phyloP scores from a whole-genome alignment of 768 basidiomycete species.

The Boletus reticuloceps region DNA sequence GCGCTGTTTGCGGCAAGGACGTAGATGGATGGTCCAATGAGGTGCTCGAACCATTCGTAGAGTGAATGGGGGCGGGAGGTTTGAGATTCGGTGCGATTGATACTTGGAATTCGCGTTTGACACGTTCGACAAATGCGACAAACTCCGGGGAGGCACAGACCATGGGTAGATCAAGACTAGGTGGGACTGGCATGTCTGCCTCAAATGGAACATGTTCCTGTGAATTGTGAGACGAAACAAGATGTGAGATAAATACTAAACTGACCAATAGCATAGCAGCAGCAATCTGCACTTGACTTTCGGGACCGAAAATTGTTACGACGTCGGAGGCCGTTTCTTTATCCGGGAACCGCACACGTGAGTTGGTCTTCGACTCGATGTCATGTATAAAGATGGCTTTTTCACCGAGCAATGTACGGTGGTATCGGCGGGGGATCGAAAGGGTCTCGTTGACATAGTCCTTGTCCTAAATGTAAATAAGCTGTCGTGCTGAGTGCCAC shows the following conservation, averaged over 20 bases:
- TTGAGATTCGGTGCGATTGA: conserved; percentile 83
- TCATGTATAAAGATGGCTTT: conserved; percentile 97
- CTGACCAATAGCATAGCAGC: conserved; percentile 91
- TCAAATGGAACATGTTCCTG: conserved; percentile 97
- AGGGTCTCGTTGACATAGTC: conserved; percentile 95
- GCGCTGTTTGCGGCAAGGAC: conserved; percentile 17
- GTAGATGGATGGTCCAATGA: conserved; percentile 47
- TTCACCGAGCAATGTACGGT: conserved; percentile 92
- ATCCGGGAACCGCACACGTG: conserved; percentile 87
- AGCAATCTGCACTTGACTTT: conserved; percentile 95
- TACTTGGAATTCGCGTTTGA: conserved; percentile 94
- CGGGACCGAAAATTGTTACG: conserved; percentile 95
- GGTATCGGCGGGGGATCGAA: conserved; percentile 91
- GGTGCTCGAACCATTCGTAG: conserved; percentile 46
- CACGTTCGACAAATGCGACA: conserved; percentile 76
- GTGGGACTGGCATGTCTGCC: conserved; percentile 90
- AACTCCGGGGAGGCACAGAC: conserved; percentile 82
- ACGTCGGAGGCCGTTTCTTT: conserved; percentile 94
- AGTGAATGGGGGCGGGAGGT: conserved; percentile 29
- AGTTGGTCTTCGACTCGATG: conserved; percentile 96
- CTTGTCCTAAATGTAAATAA: conserved; percentile 65
- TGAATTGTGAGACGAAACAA: conserved; percentile 4
- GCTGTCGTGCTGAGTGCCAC: not conserved
- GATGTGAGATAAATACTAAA: conserved; percentile 1
- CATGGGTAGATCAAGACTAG: conserved; percentile 72